phyloP scores from a whole-genome alignment of 257 asterid species.

The Nicotiana tomentosiformis region DNA sequence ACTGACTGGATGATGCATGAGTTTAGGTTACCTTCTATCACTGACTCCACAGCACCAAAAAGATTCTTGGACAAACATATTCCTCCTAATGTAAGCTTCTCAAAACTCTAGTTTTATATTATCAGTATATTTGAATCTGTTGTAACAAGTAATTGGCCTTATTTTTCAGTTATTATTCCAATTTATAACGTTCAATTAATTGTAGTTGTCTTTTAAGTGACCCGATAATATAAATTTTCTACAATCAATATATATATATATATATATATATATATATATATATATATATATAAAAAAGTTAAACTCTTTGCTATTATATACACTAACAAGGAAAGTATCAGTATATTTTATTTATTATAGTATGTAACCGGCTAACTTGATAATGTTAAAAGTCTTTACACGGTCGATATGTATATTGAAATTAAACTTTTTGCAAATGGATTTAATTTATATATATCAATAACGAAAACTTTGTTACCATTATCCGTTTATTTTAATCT shows the following conservation, averaged over 20 bases:
- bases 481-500: neutral
- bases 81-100: conserved; percentile 55
- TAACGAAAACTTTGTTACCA: neutral
- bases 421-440: neutral
- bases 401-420: too few relatives aligned
- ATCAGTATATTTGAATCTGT: neutral
- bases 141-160: neutral
- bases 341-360: neutral
- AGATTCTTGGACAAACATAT: conserved; percentile 48
- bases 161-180: neutral
- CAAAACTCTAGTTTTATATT: neutral
- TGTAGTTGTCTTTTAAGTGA: too few relatives aligned
- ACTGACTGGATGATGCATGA: conserved; percentile 99
- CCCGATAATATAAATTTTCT: neutral
- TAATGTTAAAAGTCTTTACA: neutral
- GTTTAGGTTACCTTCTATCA: conserved; percentile 61
- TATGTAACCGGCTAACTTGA: neutral
- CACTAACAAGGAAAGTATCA: too few relatives aligned
- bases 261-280: too few relatives aligned
- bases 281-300: too few relatives aligned
- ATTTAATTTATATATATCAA: too few relatives aligned
- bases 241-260: neutral
- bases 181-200: too few relatives aligned
- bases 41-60: conserved; percentile 39
- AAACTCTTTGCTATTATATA: too few relatives aligned